Evolutionary conservation across 2,329 filamentous ascomycete species (phyloP), one percentile per base, ranked within the genome.

Genomic region (Fusarium sororula): DNA sequence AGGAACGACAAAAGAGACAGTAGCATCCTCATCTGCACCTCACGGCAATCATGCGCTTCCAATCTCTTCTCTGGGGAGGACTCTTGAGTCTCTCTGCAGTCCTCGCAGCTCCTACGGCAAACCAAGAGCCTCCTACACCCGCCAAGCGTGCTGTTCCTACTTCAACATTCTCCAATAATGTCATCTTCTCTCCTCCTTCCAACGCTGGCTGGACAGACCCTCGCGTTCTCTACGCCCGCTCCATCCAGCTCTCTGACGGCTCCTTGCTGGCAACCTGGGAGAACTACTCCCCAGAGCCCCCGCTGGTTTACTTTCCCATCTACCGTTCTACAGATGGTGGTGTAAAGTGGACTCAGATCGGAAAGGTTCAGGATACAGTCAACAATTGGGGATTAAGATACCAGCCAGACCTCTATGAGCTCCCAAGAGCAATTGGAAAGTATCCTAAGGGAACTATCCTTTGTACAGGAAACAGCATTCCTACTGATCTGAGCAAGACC

Each of bases 341-440:
- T 15, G 77, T 84, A 42, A 90, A 87, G 7, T 94, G 92, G 92
- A 84, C 85, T n/a, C 87, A 91, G 78, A 84, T 93, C 54, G 89
- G 90, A 14, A 86, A 86, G 28, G 89, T 94, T 9, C 84, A 89
- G 17, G 92, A 94, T 78, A 85, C 87, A 63, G 89, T 87, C 22
- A 91, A 92, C 70, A 87, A 87, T 38, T 90, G 88, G 83, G 92
- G 92, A n/a, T 79, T 93, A 65, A 87, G 90, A 32, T 93, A 93
- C 77, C 92, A 94, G 78, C 92, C 92, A 0, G 89, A 90, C 79
- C 84, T 94, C 17, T 93, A 92, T 77, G 86, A 90, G 72, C 85
- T 94, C 11, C 87, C 90, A 0, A 82, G 87, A 54, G 79, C 82
- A 6, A 84, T 93, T 60, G 92, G 87, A 17, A 83, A 85, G 5